Evolutionary conservation across 345 rosid genomes (phyloP).

Genomic region (Salix arbutifolia): DNA sequence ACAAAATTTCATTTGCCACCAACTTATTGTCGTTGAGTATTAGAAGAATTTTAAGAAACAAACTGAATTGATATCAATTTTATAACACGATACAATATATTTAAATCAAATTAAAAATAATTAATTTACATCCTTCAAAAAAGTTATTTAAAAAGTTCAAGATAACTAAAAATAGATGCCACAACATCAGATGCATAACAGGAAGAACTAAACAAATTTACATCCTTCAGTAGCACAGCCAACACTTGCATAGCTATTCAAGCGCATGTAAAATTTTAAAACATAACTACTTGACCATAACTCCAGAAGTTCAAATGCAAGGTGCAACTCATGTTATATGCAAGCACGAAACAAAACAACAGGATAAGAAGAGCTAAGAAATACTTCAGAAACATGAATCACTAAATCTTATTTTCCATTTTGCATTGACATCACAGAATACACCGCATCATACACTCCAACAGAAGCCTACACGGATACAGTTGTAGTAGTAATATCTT

Average conservation of each 20-base stretch:
- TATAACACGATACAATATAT: too few species aligned
- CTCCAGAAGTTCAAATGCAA: neutral
- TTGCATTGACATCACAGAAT: constrained; percentile 1
- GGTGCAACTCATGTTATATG: neutral
- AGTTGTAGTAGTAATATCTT: constrained; percentile 21
- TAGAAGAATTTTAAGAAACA: too few species aligned
- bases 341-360: neutral
- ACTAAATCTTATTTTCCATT: constrained; percentile 18
- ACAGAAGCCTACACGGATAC: constrained; percentile 27
- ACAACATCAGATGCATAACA: neutral
- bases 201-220: neutral
- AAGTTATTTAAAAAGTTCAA: neutral
- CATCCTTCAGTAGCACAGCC: neutral
- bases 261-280: neutral
- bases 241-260: neutral
- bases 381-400: neutral
- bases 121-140: too few species aligned
- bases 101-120: too few species aligned
- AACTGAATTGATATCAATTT: too few species aligned
- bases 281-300: neutral
- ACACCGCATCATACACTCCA: constrained; percentile 3
- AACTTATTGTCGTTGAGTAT: too few species aligned
- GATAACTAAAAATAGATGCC: neutral
- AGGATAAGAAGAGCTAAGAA: neutral
- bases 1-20: too few species aligned